Percentiles rank a stretch among this genome's conserved stretches.
These are phyloP conservation scores for Zizania palustris DNA, from an alignment of 202 grass and related monocot genomes.

Conservation along the genomic window DNA sequence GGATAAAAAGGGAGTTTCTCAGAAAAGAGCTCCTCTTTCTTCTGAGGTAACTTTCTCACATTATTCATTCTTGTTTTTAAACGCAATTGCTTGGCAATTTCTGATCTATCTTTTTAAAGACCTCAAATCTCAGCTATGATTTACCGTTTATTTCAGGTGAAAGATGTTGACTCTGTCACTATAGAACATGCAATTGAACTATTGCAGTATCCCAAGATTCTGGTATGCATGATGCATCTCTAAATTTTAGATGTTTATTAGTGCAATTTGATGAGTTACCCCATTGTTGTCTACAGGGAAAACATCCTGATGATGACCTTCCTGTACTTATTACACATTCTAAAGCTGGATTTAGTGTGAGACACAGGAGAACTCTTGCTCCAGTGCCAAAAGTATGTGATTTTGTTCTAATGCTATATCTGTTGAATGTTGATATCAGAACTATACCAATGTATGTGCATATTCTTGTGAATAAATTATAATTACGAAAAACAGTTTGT, in stretches of 20 bases:
- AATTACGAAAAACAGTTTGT: conserved; percentile 17
- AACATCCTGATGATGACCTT: conserved; percentile 71
- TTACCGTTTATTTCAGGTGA: conserved; percentile 57
- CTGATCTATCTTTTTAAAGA: conserved; percentile 17
- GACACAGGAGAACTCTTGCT: conserved; percentile 65
- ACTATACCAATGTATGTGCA: neutral
- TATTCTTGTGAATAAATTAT: neutral
- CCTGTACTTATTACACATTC: conserved; percentile 77
- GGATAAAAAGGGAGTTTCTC: conserved; percentile 64
- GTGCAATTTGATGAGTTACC: conserved; percentile 38
- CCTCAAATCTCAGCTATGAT: conserved; percentile 23
- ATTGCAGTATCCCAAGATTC: conserved; percentile 76
- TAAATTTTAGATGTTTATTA: conserved; percentile 24
- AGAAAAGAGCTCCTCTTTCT: conserved; percentile 78
- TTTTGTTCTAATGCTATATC: neutral
- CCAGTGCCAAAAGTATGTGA: conserved; percentile 68
- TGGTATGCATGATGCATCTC: conserved; percentile 65
- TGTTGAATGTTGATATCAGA: conserved; percentile 26
- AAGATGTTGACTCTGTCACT: conserved; percentile 65
- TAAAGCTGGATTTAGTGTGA: conserved; percentile 73
- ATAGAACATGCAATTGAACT: conserved; percentile 81
- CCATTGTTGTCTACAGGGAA: conserved; percentile 56
- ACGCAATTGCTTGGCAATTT: neutral
- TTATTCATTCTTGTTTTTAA: conserved; percentile 34
- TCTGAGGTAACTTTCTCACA: conserved; percentile 53